Evolutionary conservation across 1,139 yeast genomes (phyloP).

Genomic region (Candida tunisiensis): DNA sequence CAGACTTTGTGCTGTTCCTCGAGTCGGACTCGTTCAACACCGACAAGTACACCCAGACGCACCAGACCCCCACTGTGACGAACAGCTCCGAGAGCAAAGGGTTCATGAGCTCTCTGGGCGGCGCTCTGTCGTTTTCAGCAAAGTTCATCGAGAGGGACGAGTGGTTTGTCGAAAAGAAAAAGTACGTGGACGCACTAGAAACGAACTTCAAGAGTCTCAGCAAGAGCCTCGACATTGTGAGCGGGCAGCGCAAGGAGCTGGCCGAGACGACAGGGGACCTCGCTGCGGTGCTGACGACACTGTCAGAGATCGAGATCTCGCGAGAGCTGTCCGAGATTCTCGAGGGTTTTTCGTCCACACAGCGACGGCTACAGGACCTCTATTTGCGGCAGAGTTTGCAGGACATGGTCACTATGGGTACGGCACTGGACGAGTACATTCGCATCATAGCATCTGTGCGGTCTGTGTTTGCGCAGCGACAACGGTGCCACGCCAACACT

Average conservation of each 20-base stretch:
- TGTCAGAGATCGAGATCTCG: slow-evolving; percentile 65
- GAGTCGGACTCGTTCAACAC: slow-evolving; percentile 52
- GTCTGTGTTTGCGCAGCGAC: slow-evolving; percentile 59
- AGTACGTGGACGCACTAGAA: slow-evolving; percentile 58
- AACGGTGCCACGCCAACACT: slow-evolving; percentile 46
- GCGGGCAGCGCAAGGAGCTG: slow-evolving; percentile 61
- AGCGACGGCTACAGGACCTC: slow-evolving; percentile 52
- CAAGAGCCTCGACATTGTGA: slow-evolving; percentile 58
- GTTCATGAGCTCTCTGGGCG: slow-evolving; percentile 42
- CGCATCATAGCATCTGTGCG: slow-evolving; percentile 65
- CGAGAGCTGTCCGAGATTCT: slow-evolving; percentile 45
- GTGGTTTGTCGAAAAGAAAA: slow-evolving; percentile 53
- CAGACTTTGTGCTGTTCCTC: slow-evolving; percentile 63
- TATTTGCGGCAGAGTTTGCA: slow-evolving; percentile 70
- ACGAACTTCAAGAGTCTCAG: slow-evolving; percentile 52
- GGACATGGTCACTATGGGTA: slow-evolving; percentile 74
- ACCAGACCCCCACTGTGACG: slow-evolving; percentile 9
- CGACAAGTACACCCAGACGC: slow-evolving; percentile 23
- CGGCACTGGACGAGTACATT: slow-evolving; percentile 76
- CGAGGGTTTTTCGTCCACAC: slow-evolving; percentile 54
- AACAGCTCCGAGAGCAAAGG: slow-evolving; percentile 23
- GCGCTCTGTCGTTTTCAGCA: slow-evolving; percentile 36
- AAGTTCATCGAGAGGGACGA: slow-evolving; percentile 63
- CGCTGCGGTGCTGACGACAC: slow-evolving; percentile 31
- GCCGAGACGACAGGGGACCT: slow-evolving; percentile 51